These are phyloP conservation scores for Cercospora sojina DNA, from an alignment of 2,329 filamentous ascomycete genomes.

Conservation along the genomic window DNA sequence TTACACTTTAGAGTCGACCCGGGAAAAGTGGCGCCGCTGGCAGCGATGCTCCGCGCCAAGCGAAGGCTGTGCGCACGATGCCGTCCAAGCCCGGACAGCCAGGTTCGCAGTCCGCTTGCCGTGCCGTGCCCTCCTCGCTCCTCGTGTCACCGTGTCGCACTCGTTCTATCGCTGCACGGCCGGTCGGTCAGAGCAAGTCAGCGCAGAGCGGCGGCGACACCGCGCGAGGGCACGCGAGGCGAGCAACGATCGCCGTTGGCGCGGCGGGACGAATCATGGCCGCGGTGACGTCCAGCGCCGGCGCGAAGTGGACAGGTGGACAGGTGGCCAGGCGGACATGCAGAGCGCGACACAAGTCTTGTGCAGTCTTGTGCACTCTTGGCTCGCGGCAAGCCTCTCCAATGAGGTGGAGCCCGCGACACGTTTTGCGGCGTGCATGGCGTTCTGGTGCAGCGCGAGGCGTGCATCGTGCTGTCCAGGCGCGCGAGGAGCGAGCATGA, in stretches of 20 bases:
- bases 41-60: constrained; percentile 1
- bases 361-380: constrained; percentile 25
- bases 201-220: background rate
- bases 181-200: background rate
- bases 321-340: constrained; percentile 12
- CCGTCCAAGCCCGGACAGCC: background rate
- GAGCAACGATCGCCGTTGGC: constrained; percentile 15
- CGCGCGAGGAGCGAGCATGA: constrained; percentile 8
- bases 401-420: constrained; percentile 13
- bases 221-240: background rate
- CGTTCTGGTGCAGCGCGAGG: background rate
- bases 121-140: background rate
- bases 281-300: constrained; percentile 12
- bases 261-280: constrained; percentile 17
- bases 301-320: constrained; percentile 15
- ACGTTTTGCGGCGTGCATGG: constrained; percentile 21
- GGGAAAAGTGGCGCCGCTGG: background rate
- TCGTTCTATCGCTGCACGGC: background rate
- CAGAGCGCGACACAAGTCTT: constrained; percentile 20
- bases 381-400: constrained; percentile 18
- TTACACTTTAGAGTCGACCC: constrained; percentile 1
- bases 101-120: background rate
- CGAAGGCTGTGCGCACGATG: background rate
- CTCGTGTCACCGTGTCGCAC: background rate
- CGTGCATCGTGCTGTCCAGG: constrained; percentile 9